Conservation (phyloP, 2,329 filamentous ascomycete species). For the Gnomoniopsis sp. region DNA sequence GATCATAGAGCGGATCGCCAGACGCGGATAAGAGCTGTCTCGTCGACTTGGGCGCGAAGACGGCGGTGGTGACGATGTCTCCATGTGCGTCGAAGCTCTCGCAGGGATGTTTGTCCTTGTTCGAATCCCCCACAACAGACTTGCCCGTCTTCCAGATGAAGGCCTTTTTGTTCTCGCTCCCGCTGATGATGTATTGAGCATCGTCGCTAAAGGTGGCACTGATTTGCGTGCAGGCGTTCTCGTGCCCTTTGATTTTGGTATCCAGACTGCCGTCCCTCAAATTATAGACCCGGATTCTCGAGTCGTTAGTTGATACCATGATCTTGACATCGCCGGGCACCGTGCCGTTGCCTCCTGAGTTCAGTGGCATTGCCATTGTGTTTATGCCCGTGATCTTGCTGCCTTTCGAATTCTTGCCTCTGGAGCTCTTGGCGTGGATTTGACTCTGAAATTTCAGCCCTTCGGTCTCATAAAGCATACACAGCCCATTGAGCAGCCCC, state of each 20-base stretch:
- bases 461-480: constrained; percentile 90
- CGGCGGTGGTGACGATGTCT: constrained; percentile 82
- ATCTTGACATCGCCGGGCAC: constrained; percentile 70
- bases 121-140: constrained; percentile 19
- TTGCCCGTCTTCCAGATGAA: constrained; percentile 78
- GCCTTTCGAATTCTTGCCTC: constrained; percentile 90
- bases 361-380: constrained; percentile 59
- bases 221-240: constrained; percentile 88
- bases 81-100: constrained; percentile 91
- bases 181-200: constrained; percentile 80
- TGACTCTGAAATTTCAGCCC: constrained; percentile 80
- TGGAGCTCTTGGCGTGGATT: constrained; percentile 87
- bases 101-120: constrained; percentile 73
- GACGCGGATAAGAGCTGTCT: constrained; percentile 75
- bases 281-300: constrained; percentile 84
- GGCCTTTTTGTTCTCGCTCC: constrained; percentile 84
- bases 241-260: constrained; percentile 86
- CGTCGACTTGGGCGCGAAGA: constrained; percentile 78
- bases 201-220: constrained; percentile 86
- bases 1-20: constrained; percentile 89
- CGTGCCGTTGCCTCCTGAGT: constrained; percentile 16
- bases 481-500: constrained; percentile 79
- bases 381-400: constrained; percentile 97
- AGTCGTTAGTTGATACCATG: constrained; percentile 92
- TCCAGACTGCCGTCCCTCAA: constrained; percentile 80